Base-by-base conservation (phyloP, 192 early-diverging fungal genomes). In the Rhizophlyctis rosea region DNA sequence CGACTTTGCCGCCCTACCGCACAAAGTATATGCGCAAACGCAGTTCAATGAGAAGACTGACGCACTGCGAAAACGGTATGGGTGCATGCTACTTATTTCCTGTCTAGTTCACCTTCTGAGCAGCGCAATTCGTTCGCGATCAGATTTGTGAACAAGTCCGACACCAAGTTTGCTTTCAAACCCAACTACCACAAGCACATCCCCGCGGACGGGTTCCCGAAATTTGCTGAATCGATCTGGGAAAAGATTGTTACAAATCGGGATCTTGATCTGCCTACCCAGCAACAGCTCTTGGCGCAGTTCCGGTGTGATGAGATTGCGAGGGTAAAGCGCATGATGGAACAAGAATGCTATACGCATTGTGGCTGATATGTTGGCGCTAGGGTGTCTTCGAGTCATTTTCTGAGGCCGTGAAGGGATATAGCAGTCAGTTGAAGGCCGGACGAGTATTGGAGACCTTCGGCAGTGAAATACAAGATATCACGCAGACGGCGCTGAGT, bases 291-390 rank as follows among this genome's bases (percentile, higher is more conserved):
- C 49, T 82, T 99, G 51, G 97, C 97, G 29, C 94, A 98, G 79
- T 98, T 91, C 74, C 88, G 97, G 50, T 99, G 97, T 71, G 97
- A 99, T 55, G 97, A 99, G 73, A 98, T 99, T 70, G 85, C 90
- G 29, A 58, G 67, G 33, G 59, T 44, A 44, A 13, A 18, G 7
- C 18, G 39, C 39, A 44, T 44, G 7, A n/a, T n/a, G n/a, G n/a
- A n/a, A n/a, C n/a, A n/a, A n/a, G n/a, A n/a, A n/a, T n/a, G n/a
- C n/a, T n/a, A n/a, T n/a, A n/a, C n/a, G n/a, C n/a, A n/a, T n/a
- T n/a, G n/a, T n/a, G n/a, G n/a, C n/a, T n/a, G n/a, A n/a, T n/a
- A n/a, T n/a, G n/a, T n/a, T n/a, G n/a, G n/a, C 18, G 39, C 83
- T 73, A 84, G 71, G 73, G 77, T 0, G 90, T 86, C 0, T 86